phyloP scores from a whole-genome alignment of 2,329 filamentous ascomycete species.

The Thermoascus crustaceus region DNA sequence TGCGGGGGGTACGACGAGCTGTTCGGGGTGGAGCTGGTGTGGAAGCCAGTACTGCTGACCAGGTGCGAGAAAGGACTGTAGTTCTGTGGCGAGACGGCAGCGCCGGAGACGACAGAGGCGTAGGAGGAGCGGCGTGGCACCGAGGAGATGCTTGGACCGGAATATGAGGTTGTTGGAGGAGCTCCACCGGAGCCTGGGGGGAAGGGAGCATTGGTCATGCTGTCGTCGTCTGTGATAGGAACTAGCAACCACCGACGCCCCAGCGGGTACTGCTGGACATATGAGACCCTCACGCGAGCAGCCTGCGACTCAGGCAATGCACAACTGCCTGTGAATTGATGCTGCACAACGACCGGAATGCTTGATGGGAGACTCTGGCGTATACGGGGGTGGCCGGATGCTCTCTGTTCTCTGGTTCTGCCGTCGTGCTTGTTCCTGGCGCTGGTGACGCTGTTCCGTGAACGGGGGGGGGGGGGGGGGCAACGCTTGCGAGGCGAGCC shows the following conservation, averaged over 20 bases:
- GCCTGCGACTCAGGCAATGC: too few relatives aligned
- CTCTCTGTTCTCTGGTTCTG: too few relatives aligned
- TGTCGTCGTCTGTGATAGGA: slow-evolving; percentile 16
- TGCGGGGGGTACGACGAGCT: slow-evolving; percentile 29
- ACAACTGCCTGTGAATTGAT: too few relatives aligned
- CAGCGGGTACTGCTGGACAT: too few relatives aligned
- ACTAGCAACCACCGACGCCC: slow-evolving; percentile 1
- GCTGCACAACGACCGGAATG: too few relatives aligned
- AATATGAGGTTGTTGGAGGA: slow-evolving; percentile 25
- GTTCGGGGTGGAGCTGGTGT: slow-evolving; percentile 19
- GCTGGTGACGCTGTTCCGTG: too few relatives aligned
- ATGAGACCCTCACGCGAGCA: too few relatives aligned
- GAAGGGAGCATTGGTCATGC: slow-evolving; percentile 39
- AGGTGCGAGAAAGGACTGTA: slow-evolving; percentile 48
- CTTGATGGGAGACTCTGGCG: too few relatives aligned
- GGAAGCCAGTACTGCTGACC: slow-evolving; percentile 27
- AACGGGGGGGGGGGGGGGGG: too few relatives aligned
- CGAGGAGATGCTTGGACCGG: slow-evolving; percentile 28
- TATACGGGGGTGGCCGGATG: too few relatives aligned
- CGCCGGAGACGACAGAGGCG: slow-evolving; percentile 53
- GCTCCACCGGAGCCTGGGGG: slow-evolving; percentile 35
- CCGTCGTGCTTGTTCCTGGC: too few relatives aligned
- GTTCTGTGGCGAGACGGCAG: slow-evolving; percentile 29
- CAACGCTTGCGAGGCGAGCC: too few relatives aligned
- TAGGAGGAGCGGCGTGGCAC: slow-evolving; percentile 51